Conservation (phyloP, 225 moss, liverwort and hornwort species). For the Asterella californica region DNA sequence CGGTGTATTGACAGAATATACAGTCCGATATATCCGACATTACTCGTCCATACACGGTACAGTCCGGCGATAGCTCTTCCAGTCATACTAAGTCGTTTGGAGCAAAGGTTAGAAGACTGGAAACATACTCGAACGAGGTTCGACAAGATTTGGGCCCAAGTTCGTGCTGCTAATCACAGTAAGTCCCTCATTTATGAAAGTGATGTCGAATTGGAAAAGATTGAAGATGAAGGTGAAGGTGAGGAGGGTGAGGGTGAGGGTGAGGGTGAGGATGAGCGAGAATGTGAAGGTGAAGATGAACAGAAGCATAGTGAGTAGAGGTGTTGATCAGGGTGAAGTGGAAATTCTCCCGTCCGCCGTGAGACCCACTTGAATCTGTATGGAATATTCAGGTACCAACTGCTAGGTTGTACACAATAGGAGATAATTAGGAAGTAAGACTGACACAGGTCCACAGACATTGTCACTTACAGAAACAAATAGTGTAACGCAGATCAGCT, state of each 20-base stretch:
- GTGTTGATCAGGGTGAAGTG: background rate
- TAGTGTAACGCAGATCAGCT: background rate
- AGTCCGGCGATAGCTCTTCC: slow-evolving; percentile 47
- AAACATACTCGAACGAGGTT: slow-evolving; percentile 45
- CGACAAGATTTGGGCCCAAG: slow-evolving; percentile 77
- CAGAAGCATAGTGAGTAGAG: background rate
- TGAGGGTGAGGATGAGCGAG: background rate
- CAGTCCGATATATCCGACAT: slow-evolving; percentile 61
- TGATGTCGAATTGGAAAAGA: slow-evolving; percentile 3
- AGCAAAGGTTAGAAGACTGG: slow-evolving; percentile 79
- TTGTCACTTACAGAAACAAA: background rate
- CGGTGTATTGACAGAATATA: slow-evolving; percentile 77
- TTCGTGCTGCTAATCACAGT: slow-evolving; percentile 62
- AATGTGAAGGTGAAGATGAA: background rate
- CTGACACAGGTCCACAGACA: background rate
- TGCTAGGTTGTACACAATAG: background rate
- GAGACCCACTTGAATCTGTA: slow-evolving; percentile 7
- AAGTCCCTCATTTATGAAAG: slow-evolving; percentile 49
- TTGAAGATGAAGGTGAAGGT: background rate
- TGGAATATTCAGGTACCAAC: background rate
- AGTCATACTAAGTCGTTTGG: slow-evolving; percentile 63
- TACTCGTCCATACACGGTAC: slow-evolving; percentile 52
- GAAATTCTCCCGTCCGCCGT: background rate
- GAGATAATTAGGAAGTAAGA: background rate
- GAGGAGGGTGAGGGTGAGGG: background rate